Conservation (phyloP, 768 basidiomycete species). For the Lentinula guzmanii region DNA sequence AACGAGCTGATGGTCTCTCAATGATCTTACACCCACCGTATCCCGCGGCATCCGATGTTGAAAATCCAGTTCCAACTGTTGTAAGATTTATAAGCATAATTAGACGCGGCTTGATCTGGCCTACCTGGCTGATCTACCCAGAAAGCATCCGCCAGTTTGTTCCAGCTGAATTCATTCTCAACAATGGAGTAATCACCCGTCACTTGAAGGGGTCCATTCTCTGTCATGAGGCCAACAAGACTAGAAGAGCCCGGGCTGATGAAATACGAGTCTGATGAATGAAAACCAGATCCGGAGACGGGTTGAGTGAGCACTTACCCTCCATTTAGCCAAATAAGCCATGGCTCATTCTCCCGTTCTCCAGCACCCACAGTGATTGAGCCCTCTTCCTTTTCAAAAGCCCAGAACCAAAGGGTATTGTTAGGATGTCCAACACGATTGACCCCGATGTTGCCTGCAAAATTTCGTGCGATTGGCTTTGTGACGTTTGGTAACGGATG, state of each 20-base stretch:
- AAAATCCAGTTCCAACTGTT: neutral
- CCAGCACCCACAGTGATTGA: conserved; percentile 35
- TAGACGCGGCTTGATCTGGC: conserved; percentile 30
- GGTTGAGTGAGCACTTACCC: conserved; percentile 35
- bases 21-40: neutral
- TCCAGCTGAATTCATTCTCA: conserved; percentile 35
- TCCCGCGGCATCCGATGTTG: conserved; percentile 1
- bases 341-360: conserved; percentile 49
- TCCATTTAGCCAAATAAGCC: conserved; percentile 75
- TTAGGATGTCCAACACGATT: conserved; percentile 55
- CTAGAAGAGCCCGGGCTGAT: conserved; percentile 2
- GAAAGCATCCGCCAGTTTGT: conserved; percentile 36
- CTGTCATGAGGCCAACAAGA: neutral
- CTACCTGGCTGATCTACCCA: conserved; percentile 55
- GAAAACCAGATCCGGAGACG: neutral
- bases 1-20: neutral
- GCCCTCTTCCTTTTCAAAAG: conserved; percentile 48
- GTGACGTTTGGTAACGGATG: conserved; percentile 54
- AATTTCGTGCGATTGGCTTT: conserved; percentile 36
- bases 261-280: conserved; percentile 9
- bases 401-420: conserved; percentile 65
- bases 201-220: conserved; percentile 70
- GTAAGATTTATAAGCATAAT: conserved; percentile 15
- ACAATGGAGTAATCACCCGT: conserved; percentile 35
- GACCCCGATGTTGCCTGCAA: conserved; percentile 60